Conservation (phyloP, 2,329 filamentous ascomycete species). For the Akanthomyces dipterigenus region DNA sequence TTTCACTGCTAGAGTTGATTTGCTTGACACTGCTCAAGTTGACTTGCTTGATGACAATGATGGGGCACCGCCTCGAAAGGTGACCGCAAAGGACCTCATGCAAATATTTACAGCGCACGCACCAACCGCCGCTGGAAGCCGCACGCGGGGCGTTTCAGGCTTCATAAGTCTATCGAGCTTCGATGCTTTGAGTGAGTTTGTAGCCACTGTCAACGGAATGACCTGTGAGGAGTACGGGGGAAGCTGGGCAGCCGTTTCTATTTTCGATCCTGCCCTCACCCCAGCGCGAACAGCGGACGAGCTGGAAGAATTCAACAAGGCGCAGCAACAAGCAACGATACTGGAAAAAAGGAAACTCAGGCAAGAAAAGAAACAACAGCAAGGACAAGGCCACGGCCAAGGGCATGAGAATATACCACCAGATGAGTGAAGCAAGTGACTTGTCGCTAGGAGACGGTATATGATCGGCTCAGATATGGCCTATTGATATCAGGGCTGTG, state of each 20-base stretch:
- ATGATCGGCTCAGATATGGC: too few relatives aligned
- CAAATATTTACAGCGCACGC: background rate
- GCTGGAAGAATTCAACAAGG: background rate
- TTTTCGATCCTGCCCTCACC: background rate
- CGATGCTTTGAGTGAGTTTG: background rate
- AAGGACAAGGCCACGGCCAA: background rate
- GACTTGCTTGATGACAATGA: too few relatives aligned
- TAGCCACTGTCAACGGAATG: background rate
- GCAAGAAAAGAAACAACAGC: background rate
- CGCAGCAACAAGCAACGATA: background rate
- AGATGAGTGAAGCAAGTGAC: too few relatives aligned
- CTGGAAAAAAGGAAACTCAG: background rate
- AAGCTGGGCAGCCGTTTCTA: background rate
- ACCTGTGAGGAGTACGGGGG: background rate
- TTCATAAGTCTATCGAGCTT: constrained; percentile 1
- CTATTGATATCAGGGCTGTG: too few relatives aligned
- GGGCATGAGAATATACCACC: too few relatives aligned
- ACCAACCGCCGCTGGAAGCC: background rate
- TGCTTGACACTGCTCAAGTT: too few relatives aligned
- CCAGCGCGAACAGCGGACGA: constrained; percentile 1
- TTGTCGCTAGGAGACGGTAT: too few relatives aligned
- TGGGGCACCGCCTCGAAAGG: background rate
- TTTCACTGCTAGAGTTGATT: background rate
- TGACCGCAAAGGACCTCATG: background rate
- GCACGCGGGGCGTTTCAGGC: background rate